phyloP scores from a whole-genome alignment of 2,329 filamentous ascomycete species.

The Diaporthe caulivora region DNA sequence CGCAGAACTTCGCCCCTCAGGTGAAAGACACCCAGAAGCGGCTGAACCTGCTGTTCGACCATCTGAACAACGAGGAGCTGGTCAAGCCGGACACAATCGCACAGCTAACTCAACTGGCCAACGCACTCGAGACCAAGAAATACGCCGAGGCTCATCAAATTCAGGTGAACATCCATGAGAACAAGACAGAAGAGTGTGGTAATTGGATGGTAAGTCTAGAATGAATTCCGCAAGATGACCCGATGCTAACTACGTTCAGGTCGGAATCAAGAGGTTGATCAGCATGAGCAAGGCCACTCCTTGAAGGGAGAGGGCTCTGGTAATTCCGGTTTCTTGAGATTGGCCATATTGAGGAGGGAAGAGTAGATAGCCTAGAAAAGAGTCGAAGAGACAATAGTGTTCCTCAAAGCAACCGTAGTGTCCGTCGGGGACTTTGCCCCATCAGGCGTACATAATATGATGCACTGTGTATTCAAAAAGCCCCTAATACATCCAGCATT shows the following conservation, averaged over 20 bases:
- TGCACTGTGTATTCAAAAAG: not conserved
- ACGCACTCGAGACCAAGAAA: conserved; percentile 76
- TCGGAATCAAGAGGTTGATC: conserved; percentile 81
- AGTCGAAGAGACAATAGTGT: conserved; percentile 3
- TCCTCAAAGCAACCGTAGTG: not conserved
- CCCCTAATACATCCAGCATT: not conserved
- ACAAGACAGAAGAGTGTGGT: conserved; percentile 84
- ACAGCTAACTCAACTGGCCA: conserved; percentile 73
- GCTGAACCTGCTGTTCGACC: conserved; percentile 93
- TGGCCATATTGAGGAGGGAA: not conserved
- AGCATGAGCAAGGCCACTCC: conserved; percentile 84
- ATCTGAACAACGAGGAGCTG: conserved; percentile 95
- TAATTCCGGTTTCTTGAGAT: not conserved
- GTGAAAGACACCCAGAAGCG: conserved; percentile 96
- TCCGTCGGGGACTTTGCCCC: not conserved
- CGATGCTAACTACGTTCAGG: conserved; percentile 63
- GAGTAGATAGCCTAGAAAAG: conserved; percentile 25
- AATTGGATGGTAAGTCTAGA: conserved; percentile 84
- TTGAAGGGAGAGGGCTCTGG: conserved; percentile 48
- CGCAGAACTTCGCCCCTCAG: conserved; percentile 86
- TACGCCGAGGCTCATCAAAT: conserved; percentile 76
- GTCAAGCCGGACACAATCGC: conserved; percentile 83
- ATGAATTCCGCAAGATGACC: not conserved
- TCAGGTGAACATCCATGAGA: conserved; percentile 80
- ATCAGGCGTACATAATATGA: not conserved